Percentiles rank a stretch among this genome's conserved stretches.
Evolutionary conservation across 1,284 basidiomycete species (phyloP).

Genomic region (Cryptococcus wingfieldii): DNA sequence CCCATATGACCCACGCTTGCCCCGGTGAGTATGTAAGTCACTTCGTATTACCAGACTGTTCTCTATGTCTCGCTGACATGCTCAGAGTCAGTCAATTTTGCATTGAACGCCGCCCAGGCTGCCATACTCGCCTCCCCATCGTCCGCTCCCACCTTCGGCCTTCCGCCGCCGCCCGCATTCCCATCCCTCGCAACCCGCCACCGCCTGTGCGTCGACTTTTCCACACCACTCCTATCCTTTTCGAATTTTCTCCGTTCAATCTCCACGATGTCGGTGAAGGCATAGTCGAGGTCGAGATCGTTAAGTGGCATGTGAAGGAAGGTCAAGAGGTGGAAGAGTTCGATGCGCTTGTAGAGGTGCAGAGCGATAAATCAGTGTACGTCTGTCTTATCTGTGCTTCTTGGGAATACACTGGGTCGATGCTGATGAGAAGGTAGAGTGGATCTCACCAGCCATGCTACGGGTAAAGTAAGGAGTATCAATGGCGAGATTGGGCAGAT

Average conservation of each 20-base stretch:
- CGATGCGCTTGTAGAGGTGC: conserved; percentile 86
- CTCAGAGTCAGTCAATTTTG: too few relatives aligned
- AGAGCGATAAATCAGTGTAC: conserved; percentile 71
- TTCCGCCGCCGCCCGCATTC: too few relatives aligned
- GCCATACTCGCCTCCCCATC: too few relatives aligned
- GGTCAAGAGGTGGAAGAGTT: conserved; percentile 66
- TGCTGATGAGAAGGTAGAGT: not conserved
- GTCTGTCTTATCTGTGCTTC: conserved; percentile 4
- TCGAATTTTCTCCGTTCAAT: conserved; percentile 57
- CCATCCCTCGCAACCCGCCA: too few relatives aligned
- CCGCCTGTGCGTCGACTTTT: not conserved
- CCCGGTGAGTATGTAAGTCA: too few relatives aligned
- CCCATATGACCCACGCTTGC: too few relatives aligned
- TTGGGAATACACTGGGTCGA: not conserved
- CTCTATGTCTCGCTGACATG: too few relatives aligned
- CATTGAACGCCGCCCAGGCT: too few relatives aligned
- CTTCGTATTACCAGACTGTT: too few relatives aligned
- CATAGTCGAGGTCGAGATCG: conserved; percentile 78
- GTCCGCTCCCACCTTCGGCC: too few relatives aligned
- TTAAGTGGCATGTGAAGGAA: conserved; percentile 74
- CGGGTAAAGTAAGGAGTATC: conserved; percentile 69
- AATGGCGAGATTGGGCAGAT: conserved; percentile 77
- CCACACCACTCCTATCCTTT: not conserved
- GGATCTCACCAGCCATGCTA: conserved; percentile 55
- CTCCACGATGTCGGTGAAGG: conserved; percentile 94